Percentiles rank a stretch among this genome's conserved stretches.
Conservation (phyloP, 768 basidiomycete species). For the Neoboletus magnificus region DNA sequence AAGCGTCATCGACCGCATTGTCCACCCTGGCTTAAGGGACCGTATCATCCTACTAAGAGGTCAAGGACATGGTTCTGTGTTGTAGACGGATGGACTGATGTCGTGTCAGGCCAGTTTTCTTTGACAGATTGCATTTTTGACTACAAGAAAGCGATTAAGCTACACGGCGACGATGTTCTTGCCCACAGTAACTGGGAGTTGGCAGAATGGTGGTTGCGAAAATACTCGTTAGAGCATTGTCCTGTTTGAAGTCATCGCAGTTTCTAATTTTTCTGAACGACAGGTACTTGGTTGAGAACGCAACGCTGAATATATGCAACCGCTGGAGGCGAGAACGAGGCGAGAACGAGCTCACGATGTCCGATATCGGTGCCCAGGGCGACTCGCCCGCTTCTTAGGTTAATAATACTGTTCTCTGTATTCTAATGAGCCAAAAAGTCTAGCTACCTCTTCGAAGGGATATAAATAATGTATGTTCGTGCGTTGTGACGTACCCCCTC, state of each 20-base stretch:
- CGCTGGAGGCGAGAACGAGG: conserved; percentile 87
- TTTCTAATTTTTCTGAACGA: conserved; percentile 1
- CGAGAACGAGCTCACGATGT: conserved; percentile 62
- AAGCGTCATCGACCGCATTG: conserved; percentile 85
- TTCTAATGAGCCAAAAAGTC: conserved; percentile 1
- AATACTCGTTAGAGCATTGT: conserved; percentile 58
- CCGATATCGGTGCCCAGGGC: conserved; percentile 45
- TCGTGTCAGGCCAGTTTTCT: conserved; percentile 62
- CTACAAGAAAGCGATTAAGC: conserved; percentile 61
- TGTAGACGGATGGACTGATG: conserved; percentile 3
- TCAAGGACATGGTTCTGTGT: conserved; percentile 29
- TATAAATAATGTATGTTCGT: conserved; percentile 11
- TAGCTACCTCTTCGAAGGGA: neutral
- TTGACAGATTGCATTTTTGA: conserved; percentile 78
- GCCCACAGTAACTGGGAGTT: conserved; percentile 90
- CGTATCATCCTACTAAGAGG: conserved; percentile 87
- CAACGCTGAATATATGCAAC: conserved; percentile 69
- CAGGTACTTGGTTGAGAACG: conserved; percentile 77
- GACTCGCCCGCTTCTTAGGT: conserved; percentile 27
- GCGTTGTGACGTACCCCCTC: neutral
- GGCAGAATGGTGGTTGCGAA: conserved; percentile 73
- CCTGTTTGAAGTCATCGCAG: neutral
- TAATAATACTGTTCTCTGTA: conserved; percentile 4
- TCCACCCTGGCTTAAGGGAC: conserved; percentile 87
- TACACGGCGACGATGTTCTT: conserved; percentile 92